These are phyloP conservation scores for Fraxinus nigra DNA, from an alignment of 305 asterid species.

Conservation along the genomic window DNA sequence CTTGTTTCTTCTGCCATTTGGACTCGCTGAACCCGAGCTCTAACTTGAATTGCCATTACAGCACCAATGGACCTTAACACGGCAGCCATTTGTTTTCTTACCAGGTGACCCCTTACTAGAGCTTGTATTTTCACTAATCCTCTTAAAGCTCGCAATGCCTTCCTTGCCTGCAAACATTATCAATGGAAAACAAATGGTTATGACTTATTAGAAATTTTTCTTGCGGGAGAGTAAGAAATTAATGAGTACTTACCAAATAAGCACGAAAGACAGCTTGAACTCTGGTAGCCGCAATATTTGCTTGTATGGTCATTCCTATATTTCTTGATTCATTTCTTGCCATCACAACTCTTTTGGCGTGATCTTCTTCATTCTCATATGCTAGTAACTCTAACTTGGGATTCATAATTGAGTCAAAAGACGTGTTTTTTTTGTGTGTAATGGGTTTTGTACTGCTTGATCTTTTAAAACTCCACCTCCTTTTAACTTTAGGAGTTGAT, in stretches of 20 bases:
- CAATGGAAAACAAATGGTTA: conserved; percentile 10
- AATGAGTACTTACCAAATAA: conserved; percentile 46
- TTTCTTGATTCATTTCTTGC: conserved; percentile 14
- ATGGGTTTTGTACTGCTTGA: conserved; percentile 31
- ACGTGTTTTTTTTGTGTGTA: conserved; percentile 32
- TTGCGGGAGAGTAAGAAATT: not conserved
- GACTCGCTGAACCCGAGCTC: conserved; percentile 61
- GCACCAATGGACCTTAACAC: conserved; percentile 58
- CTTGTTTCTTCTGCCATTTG: conserved; percentile 50
- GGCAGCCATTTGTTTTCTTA: conserved; percentile 55
- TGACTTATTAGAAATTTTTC: not conserved
- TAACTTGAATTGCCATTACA: conserved; percentile 61
- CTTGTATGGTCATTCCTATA: conserved; percentile 6
- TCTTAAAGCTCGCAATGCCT: conserved; percentile 61
- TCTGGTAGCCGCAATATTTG: conserved; percentile 57
- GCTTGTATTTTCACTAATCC: conserved; percentile 81
- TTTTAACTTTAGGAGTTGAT: conserved; percentile 38
- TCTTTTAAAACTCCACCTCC: conserved; percentile 74
- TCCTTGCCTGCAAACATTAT: conserved; percentile 55
- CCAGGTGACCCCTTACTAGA: conserved; percentile 70
- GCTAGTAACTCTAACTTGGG: conserved; percentile 33
- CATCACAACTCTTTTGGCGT: conserved; percentile 13
- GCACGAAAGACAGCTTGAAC: conserved; percentile 70
- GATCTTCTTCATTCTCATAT: conserved; percentile 34
- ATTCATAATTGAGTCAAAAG: conserved; percentile 46